Evolutionary conservation across 1,139 yeast species (phyloP), one percentile per base, ranked within the genome.

Genomic region (Saccharomyces hybrid): DNA sequence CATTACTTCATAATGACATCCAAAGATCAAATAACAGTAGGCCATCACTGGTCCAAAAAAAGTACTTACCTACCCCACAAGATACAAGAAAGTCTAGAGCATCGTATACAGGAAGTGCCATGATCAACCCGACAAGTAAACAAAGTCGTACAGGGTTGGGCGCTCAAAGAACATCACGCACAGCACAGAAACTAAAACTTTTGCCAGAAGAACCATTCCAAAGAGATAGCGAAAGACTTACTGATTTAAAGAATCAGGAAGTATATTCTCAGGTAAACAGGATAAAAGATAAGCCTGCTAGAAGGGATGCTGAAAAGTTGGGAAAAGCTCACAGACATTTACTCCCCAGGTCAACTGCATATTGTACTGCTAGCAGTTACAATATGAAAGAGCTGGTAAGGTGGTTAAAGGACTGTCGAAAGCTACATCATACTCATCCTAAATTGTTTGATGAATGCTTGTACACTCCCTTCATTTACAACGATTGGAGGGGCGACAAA

Each of bases 301-400:
- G 98, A 60, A 85, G 85, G 61, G 98, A 93, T 75, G 99, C 99
- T 0, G 97, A 90, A 67, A 81, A 91, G 47, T 75, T 93, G 56
- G 96, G 97, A 5, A 91, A 90, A 66, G 87, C 88, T 61, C 97
- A 93, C 67, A 77, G 99, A 57, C 86, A 84, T 50, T 71, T 85
- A 52, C 74, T 87, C 53, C 95, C 99, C 1, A 75, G 99, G 61
- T 97, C 91, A 2, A 91, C 97, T 0, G 96, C 96, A 0, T 93
- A 90, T 68, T 91, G 98, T 72, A 91, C 98, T 0, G 90, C 97
- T 47, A 93, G 96, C 41, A 84, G 95, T 26, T 93, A 90, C 67
- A 83, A 82, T 60, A 88, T 93, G 95, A 82, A 85, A 62, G 97
- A 91, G 53, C 73, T 93, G 48, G 76, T 86, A 55, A 76, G 95